A percentile compares a stretch with the other conserved stretches of the same genome.
Evolutionary conservation across 345 rosid species (phyloP).

Genomic region (Diplotaxis tenuifolia): DNA sequence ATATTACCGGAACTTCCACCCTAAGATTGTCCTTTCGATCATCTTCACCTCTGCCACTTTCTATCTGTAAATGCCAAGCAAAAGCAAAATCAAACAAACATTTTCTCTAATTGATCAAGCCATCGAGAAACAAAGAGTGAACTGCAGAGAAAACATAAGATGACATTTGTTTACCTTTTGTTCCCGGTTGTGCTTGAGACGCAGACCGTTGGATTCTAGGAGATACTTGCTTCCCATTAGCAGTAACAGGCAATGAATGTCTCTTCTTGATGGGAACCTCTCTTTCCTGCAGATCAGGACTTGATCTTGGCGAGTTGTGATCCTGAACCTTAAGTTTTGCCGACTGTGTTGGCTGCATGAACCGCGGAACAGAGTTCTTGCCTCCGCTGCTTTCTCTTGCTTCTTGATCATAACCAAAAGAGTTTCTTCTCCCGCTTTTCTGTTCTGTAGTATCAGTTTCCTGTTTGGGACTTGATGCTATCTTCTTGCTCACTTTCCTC

Average conservation of each 20-base stretch:
- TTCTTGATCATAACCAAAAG: slow-evolving; percentile 73
- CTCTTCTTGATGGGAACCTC: slow-evolving; percentile 72
- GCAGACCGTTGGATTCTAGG: slow-evolving; percentile 66
- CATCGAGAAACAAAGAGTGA: background rate
- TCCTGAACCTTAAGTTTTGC: slow-evolving; percentile 82
- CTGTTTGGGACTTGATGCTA: slow-evolving; percentile 54
- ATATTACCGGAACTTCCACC: background rate
- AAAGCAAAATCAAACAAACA: background rate
- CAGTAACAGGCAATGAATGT: slow-evolving; percentile 77
- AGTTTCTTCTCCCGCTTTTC: slow-evolving; percentile 53
- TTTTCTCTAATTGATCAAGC: background rate
- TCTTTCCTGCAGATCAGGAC: slow-evolving; percentile 86
- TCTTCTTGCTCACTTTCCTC: slow-evolving; percentile 58
- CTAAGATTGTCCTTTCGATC: background rate
- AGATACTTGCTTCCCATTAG: slow-evolving; percentile 85
- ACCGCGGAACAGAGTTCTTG: slow-evolving; percentile 70
- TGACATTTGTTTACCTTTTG: slow-evolving; percentile 51
- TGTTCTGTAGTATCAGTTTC: slow-evolving; percentile 46
- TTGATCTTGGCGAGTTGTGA: slow-evolving; percentile 85
- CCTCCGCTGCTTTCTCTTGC: slow-evolving; percentile 66
- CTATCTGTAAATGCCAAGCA: slow-evolving; percentile 53
- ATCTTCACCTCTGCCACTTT: slow-evolving; percentile 71
- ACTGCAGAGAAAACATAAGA: background rate
- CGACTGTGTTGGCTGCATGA: slow-evolving; percentile 96
- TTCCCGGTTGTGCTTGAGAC: slow-evolving; percentile 62